Conservation (phyloP, 768 basidiomycete species). For the Pleurotus tuoliensis region DNA sequence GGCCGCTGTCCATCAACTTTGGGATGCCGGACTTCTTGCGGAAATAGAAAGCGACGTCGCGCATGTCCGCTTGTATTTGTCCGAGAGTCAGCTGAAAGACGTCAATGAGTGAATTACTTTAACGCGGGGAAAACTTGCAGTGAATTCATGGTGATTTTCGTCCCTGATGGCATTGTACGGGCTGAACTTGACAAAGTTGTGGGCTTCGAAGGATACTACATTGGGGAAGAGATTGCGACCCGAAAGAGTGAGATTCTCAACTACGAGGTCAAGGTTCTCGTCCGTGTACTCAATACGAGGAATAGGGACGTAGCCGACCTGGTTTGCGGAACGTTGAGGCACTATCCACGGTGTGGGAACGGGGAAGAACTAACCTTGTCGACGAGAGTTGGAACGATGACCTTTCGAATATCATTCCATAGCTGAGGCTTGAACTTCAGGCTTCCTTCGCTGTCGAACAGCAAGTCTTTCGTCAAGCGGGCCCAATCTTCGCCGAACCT, state of each 20-base stretch:
- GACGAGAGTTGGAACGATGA: slow-evolving; percentile 78
- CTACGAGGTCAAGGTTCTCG: slow-evolving; percentile 78
- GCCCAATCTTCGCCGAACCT: slow-evolving; percentile 83
- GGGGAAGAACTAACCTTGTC: slow-evolving; percentile 77
- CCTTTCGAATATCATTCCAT: slow-evolving; percentile 83
- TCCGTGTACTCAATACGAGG: slow-evolving; percentile 94
- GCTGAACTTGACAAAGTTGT: slow-evolving; percentile 82
- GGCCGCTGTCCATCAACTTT: slow-evolving; percentile 75
- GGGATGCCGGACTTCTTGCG: slow-evolving; percentile 80
- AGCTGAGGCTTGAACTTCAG: slow-evolving; percentile 86
- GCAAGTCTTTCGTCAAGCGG: slow-evolving; percentile 75
- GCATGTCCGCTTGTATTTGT: slow-evolving; percentile 92
- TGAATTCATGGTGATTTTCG: slow-evolving; percentile 67
- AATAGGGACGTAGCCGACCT: slow-evolving; percentile 33
- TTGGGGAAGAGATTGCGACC: slow-evolving; percentile 90
- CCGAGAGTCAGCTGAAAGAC: slow-evolving; percentile 47
- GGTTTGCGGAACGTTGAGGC: too few species aligned
- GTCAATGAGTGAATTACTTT: neutral
- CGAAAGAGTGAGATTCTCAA: slow-evolving; percentile 89
- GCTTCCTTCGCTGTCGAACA: slow-evolving; percentile 77
- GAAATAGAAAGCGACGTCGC: slow-evolving; percentile 91
- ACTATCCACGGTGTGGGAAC: too few species aligned
- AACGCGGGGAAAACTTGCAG: slow-evolving; percentile 10
- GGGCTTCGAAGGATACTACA: slow-evolving; percentile 64
- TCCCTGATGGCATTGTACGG: slow-evolving; percentile 65